phyloP scores from a whole-genome alignment of 768 basidiomycete genomes.

The Phanerochaete sordida region DNA sequence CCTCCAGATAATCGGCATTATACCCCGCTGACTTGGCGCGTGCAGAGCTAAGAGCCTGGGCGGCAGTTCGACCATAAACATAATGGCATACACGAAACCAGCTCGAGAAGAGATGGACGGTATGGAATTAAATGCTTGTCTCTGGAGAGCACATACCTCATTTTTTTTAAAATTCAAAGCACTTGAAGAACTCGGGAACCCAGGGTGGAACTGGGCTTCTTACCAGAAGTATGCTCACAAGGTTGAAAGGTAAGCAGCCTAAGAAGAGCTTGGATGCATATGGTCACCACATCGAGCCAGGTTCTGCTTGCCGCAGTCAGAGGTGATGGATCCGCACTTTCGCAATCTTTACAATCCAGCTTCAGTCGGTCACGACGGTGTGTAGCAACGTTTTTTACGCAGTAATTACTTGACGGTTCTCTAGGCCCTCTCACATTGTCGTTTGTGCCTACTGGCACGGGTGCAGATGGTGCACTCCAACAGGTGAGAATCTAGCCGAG shows the following conservation, averaged over 20 bases:
- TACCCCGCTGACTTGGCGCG: neutral
- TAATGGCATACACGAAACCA: constrained; percentile 6
- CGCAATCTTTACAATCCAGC: neutral
- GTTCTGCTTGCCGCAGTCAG: neutral
- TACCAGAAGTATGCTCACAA: constrained; percentile 3
- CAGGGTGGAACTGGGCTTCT: constrained; percentile 7
- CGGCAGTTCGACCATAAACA: constrained; percentile 10
- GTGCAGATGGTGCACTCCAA: neutral
- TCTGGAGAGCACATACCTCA: no score
- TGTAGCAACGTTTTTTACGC: neutral
- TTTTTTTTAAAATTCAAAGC: neutral
- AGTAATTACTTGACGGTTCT: neutral
- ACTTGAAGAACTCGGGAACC: constrained; percentile 5
- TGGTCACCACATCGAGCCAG: neutral
- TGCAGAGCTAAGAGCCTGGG: neutral
- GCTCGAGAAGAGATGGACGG: constrained; percentile 2
- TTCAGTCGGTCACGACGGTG: neutral
- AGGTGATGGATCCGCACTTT: neutral
- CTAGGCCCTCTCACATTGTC: neutral
- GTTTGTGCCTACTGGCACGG: neutral
- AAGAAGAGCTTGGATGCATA: neutral
- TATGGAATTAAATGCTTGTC: neutral
- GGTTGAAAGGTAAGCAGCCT: constrained; percentile 2
- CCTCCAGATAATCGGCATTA: neutral
- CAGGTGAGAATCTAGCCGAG: neutral